Evolutionary conservation across 2,329 filamentous ascomycete genomes (phyloP), one percentile per base, ranked within the genome.

Genomic region (Westerdykella sp.): DNA sequence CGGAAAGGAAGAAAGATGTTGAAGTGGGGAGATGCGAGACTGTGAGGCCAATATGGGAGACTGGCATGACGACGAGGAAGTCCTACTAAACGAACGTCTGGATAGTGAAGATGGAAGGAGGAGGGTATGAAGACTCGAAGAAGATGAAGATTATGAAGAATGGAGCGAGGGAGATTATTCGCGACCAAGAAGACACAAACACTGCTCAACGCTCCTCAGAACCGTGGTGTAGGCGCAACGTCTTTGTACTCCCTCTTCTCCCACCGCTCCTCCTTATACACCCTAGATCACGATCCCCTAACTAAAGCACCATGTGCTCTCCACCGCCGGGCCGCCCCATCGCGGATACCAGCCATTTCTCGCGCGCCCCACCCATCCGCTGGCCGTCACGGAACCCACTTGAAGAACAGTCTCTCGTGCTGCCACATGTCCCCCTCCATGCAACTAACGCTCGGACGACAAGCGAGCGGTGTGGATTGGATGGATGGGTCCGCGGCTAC

Each of bases 1-100:
- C 76, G 49, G 85, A 79, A 16, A 89, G 79, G 68, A 88, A 95
- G 72, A 94, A 95, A 6, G 87, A 93, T 39, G 84, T 81, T 3
- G 88, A 85, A 30, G 83, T 80, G 42, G 87, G 80, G 42, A 95
- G 79, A 66, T 90, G 83, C 47, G 81, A 83, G 60, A 95, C 88
- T 31, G 78, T 81, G 48, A 83, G 71, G 47, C 78, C 79, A 47
- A 82, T 73, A 59, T 81, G 79, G 35, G 79, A 79, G 54, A 81
- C 68, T 44, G 79, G 78, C 80, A 83, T 83, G 46, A 43, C 46
- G 39, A 47, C 46, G 49, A 49, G 50, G 47, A 57, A 49, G 11
- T 36, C 41, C 35, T 5, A 34, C 6, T n/a, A 5, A 34, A 34
- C 39, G 30, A 34, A 39, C 11, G n/a, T 9, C 11, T 44, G 37